Evolutionary conservation across 345 rosid species (phyloP).

Genomic region (Passiflora organensis): DNA sequence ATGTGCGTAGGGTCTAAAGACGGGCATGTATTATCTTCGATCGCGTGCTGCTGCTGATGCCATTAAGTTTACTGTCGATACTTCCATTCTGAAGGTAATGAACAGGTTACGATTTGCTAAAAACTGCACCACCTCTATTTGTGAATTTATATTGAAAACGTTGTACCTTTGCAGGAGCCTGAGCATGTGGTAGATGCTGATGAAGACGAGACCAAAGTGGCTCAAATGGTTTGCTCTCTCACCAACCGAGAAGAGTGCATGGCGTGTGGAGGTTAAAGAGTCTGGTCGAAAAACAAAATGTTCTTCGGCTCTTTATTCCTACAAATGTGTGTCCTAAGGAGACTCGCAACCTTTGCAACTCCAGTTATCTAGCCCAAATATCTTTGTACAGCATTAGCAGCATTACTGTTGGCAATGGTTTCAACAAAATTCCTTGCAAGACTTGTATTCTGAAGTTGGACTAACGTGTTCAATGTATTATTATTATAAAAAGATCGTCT

Average conservation of each 20-base stretch:
- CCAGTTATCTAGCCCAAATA: no score
- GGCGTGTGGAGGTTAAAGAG: slow-evolving; percentile 66
- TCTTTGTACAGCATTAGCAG: no score
- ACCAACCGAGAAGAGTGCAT: slow-evolving; percentile 73
- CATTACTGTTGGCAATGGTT: no score
- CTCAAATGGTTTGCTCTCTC: slow-evolving; percentile 71
- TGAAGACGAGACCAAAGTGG: slow-evolving; percentile 37
- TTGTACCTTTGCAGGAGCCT: slow-evolving; percentile 1
- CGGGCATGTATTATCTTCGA: slow-evolving; percentile 87
- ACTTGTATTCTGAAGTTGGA: no score
- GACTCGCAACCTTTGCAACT: no score
- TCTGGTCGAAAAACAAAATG: no score
- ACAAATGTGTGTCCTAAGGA: no score
- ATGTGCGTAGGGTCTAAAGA: slow-evolving; percentile 90
- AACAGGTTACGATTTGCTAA: neutral
- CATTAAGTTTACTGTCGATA: slow-evolving; percentile 85
- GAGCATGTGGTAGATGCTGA: neutral
- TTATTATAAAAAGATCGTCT: no score
- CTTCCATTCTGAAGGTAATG: slow-evolving; percentile 36
- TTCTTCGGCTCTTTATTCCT: no score
- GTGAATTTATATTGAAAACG: slow-evolving; percentile 4
- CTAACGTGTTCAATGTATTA: no score
- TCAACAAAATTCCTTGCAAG: no score
- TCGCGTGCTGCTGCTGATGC: slow-evolving; percentile 97
- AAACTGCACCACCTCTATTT: neutral